A percentile compares a stretch with the other conserved stretches of the same genome.
These are phyloP conservation scores for Beauveria sp. DNA, from an alignment of 2,329 filamentous ascomycete species.

Conservation along the genomic window DNA sequence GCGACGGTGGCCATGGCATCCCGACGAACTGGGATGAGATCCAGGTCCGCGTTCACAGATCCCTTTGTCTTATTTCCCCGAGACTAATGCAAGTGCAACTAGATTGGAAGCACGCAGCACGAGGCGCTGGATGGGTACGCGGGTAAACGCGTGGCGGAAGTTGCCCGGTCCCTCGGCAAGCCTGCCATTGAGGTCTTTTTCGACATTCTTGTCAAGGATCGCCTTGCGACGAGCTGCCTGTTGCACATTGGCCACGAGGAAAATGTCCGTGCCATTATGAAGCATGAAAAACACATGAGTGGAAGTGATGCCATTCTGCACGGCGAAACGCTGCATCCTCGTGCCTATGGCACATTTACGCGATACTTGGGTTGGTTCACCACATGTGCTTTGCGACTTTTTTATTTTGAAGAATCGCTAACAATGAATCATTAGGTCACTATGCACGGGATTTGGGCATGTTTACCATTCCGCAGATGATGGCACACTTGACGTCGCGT, in stretches of 20 bases:
- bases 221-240: slow-evolving; percentile 17
- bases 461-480: slow-evolving; percentile 16
- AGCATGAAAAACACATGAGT: slow-evolving; percentile 19
- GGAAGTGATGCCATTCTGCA: slow-evolving; percentile 20
- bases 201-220: slow-evolving; percentile 17
- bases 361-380: slow-evolving; percentile 15
- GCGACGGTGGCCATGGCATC: slow-evolving; percentile 21
- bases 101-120: slow-evolving; percentile 16
- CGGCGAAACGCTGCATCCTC: slow-evolving; percentile 18
- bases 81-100: neutral
- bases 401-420: neutral
- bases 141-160: slow-evolving; percentile 15
- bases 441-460: slow-evolving; percentile 18
- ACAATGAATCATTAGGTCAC: slow-evolving; percentile 11
- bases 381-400: neutral
- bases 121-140: slow-evolving; percentile 14
- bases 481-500: slow-evolving; percentile 18
- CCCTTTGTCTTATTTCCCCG: neutral
- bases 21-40: slow-evolving; percentile 21
- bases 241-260: slow-evolving; percentile 20
- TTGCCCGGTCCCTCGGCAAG: slow-evolving; percentile 12
- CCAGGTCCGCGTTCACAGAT: slow-evolving; percentile 11
- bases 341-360: slow-evolving; percentile 20
- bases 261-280: slow-evolving; percentile 19
- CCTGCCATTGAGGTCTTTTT: slow-evolving; percentile 17